Evolutionary conservation across 2,329 filamentous ascomycete species (phyloP).

Genomic region (Domatiomyces globalis): DNA sequence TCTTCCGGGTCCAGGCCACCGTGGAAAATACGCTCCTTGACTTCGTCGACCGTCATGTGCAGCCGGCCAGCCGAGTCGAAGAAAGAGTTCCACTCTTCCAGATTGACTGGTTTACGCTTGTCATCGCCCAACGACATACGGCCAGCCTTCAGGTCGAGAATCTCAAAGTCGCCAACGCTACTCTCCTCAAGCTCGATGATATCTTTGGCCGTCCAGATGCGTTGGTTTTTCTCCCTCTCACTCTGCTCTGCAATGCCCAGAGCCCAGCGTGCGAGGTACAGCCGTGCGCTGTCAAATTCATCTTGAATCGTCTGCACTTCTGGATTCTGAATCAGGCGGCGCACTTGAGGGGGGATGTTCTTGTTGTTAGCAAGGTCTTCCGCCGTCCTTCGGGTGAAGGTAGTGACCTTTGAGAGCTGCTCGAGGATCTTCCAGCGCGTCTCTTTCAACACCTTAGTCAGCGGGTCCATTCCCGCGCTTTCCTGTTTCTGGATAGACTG

Average conservation of each 20-base stretch:
- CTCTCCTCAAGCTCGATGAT: conserved; percentile 89
- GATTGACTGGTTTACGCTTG: conserved; percentile 54
- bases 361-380: conserved; percentile 87
- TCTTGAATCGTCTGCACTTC: conserved; percentile 92
- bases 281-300: conserved; percentile 88
- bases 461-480: conserved; percentile 57
- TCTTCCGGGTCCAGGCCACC: conserved; percentile 80
- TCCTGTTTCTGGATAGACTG: conserved; percentile 26
- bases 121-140: conserved; percentile 61
- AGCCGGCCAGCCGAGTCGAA: conserved; percentile 67
- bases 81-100: conserved; percentile 81
- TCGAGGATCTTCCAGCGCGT: conserved; percentile 93
- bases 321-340: conserved; percentile 70
- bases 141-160: conserved; percentile 65
- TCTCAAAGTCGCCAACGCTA: conserved; percentile 88
- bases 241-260: conserved; percentile 98
- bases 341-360: conserved; percentile 75
- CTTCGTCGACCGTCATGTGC: conserved; percentile 71
- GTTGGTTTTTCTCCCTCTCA: conserved; percentile 67
- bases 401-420: conserved; percentile 93
- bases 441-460: conserved; percentile 87
- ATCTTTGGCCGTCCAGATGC: conserved; percentile 87
- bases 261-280: conserved; percentile 92
- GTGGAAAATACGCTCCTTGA: conserved; percentile 95
- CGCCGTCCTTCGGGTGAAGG: conserved; percentile 80